Conservation (phyloP, 169 alveolate species). For the Plasmodium knowlesi region DNA sequence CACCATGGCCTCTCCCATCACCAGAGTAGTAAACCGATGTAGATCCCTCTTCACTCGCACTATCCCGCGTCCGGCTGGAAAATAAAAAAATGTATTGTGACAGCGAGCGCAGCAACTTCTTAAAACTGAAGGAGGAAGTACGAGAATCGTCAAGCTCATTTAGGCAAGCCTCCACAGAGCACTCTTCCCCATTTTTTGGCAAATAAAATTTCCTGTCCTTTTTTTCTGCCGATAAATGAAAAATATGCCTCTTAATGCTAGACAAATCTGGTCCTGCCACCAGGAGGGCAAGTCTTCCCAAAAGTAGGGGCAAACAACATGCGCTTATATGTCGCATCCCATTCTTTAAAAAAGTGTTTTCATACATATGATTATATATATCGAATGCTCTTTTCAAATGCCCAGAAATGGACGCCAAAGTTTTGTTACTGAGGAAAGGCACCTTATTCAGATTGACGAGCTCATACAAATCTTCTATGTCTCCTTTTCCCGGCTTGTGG, state of each 20-base stretch:
- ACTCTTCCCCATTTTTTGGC: background rate
- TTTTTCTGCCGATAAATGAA: background rate
- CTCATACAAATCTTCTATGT: slow-evolving; percentile 49
- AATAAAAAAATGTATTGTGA: slow-evolving; percentile 10
- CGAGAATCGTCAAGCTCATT: background rate
- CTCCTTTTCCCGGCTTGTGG: slow-evolving; percentile 29
- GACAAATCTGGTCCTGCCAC: slow-evolving; percentile 2
- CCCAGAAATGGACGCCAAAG: slow-evolving; percentile 21
- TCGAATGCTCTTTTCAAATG: slow-evolving; percentile 65
- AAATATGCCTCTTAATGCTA: background rate
- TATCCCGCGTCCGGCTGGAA: background rate
- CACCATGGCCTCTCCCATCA: background rate
- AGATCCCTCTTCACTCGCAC: background rate
- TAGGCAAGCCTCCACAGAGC: slow-evolving; percentile 1
- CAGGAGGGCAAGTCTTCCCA: slow-evolving; percentile 19
- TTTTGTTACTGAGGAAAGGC: slow-evolving; percentile 41
- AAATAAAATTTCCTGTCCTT: background rate
- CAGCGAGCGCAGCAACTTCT: slow-evolving; percentile 3
- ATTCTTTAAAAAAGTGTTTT: slow-evolving; percentile 21
- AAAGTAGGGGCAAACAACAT: slow-evolving; percentile 31
- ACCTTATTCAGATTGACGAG: slow-evolving; percentile 20
- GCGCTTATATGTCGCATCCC: background rate
- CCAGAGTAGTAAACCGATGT: background rate
- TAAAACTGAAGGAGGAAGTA: slow-evolving; percentile 7
- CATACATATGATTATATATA: slow-evolving; percentile 42